These are phyloP conservation scores for Mortierella hygrophila DNA, from an alignment of 192 early-diverging fungal genomes.

Conservation along the genomic window DNA sequence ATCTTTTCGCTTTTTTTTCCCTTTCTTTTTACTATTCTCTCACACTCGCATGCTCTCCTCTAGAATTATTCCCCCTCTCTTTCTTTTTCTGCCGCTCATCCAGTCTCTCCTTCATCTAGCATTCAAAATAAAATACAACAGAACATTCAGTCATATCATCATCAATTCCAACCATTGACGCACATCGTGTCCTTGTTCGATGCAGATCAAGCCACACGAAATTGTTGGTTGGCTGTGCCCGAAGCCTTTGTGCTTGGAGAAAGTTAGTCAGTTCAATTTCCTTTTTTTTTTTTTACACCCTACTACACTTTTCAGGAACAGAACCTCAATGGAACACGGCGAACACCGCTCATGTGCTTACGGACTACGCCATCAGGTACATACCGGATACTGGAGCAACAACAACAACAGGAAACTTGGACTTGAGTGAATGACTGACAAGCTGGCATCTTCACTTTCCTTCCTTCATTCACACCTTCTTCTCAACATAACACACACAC, in stretches of 20 bases:
- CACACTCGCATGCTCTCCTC: not conserved
- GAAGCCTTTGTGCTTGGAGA: not conserved
- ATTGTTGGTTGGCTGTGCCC: not conserved
- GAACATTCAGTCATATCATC: not conserved
- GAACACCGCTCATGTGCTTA: slow-evolving; percentile 69
- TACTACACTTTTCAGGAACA: not conserved
- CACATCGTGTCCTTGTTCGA: not conserved
- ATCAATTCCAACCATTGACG: not conserved
- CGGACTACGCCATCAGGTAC: slow-evolving; percentile 74
- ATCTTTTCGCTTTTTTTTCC: not conserved
- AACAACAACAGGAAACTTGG: not conserved
- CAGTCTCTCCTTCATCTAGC: not conserved
- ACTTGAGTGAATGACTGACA: not conserved
- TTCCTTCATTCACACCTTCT: not conserved
- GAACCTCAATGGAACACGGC: slow-evolving; percentile 32
- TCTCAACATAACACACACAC: not conserved
- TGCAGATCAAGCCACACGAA: not conserved
- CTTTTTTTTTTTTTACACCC: not conserved
- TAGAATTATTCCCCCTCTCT: not conserved
- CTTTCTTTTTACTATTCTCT: not conserved
- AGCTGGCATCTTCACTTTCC: not conserved
- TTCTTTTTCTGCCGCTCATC: not conserved
- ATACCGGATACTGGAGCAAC: slow-evolving; percentile 8
- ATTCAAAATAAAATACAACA: slow-evolving; percentile 14
- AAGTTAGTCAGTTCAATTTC: not conserved